A percentile compares a stretch with the other conserved stretches of the same genome.
Evolutionary conservation across 1,139 yeast species (phyloP).

Genomic region (Suhomyces terraborum): DNA sequence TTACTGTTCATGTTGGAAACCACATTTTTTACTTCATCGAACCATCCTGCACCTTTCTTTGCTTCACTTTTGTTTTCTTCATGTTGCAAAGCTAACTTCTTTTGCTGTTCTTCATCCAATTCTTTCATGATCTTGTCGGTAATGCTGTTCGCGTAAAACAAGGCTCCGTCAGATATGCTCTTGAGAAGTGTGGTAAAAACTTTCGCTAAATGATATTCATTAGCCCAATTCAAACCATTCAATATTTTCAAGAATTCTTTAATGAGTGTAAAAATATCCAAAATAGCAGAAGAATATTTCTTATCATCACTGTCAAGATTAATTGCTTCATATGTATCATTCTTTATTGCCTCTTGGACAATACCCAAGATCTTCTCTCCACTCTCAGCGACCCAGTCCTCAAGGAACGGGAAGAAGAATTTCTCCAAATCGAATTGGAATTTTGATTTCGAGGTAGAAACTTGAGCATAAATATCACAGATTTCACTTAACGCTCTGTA

Average conservation of each 20-base stretch:
- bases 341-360: constrained; percentile 55
- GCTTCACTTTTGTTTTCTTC: constrained; percentile 29
- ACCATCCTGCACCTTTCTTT: constrained; percentile 37
- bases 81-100: constrained; percentile 25
- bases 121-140: constrained; percentile 53
- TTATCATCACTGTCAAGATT: constrained; percentile 44
- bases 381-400: constrained; percentile 58
- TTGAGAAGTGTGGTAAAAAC: constrained; percentile 60
- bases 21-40: constrained; percentile 48
- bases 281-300: constrained; percentile 54
- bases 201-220: constrained; percentile 61
- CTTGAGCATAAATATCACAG: constrained; percentile 56
- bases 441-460: constrained; percentile 29
- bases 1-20: constrained; percentile 49
- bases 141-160: constrained; percentile 52
- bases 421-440: constrained; percentile 63
- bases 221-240: constrained; percentile 60
- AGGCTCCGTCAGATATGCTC: constrained; percentile 62
- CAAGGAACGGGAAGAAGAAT: constrained; percentile 59
- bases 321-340: constrained; percentile 59
- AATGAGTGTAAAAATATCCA: constrained; percentile 67
- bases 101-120: constrained; percentile 42
- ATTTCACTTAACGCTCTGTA: constrained; percentile 60
- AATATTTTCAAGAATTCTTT: constrained; percentile 58
- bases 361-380: constrained; percentile 50